Percentiles rank a stretch among this genome's conserved stretches.
Conservation (phyloP, 441 rosid genomes). For the Euphorbia celastroides region DNA sequence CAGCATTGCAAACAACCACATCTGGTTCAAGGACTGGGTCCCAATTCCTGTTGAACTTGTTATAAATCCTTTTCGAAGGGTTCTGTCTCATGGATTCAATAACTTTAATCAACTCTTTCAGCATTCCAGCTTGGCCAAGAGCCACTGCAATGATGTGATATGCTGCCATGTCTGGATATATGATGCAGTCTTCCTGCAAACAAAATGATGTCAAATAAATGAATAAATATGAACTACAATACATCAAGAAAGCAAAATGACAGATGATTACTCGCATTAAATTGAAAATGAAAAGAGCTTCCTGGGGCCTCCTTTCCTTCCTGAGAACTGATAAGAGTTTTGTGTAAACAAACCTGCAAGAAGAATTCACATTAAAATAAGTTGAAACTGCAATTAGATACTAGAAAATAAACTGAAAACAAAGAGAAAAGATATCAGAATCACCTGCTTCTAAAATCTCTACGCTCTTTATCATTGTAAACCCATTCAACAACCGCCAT, state of each 20-base stretch:
- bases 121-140: constrained; percentile 78
- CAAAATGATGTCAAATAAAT: not conserved
- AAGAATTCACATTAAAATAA: constrained; percentile 2
- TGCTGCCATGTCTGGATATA: constrained; percentile 91
- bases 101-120: constrained; percentile 61
- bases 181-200: constrained; percentile 57
- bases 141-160: constrained; percentile 75
- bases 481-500: constrained; percentile 74
- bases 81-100: constrained; percentile 74
- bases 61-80: constrained; percentile 43
- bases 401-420: not conserved
- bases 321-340: constrained; percentile 83
- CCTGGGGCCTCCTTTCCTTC: constrained; percentile 55
- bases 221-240: not conserved
- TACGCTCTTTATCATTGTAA: constrained; percentile 49
- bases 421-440: not conserved
- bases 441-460: constrained; percentile 68
- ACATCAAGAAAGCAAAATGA: constrained; percentile 17
- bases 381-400: constrained; percentile 8
- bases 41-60: constrained; percentile 53
- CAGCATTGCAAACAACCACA: constrained; percentile 85
- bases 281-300: constrained; percentile 63
- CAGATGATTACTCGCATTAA: constrained; percentile 65
- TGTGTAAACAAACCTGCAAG: constrained; percentile 87
- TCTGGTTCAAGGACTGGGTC: constrained; percentile 84